phyloP scores from a whole-genome alignment of 495 filamentous ascomycete genomes.

The Penicillium chermesinum region DNA sequence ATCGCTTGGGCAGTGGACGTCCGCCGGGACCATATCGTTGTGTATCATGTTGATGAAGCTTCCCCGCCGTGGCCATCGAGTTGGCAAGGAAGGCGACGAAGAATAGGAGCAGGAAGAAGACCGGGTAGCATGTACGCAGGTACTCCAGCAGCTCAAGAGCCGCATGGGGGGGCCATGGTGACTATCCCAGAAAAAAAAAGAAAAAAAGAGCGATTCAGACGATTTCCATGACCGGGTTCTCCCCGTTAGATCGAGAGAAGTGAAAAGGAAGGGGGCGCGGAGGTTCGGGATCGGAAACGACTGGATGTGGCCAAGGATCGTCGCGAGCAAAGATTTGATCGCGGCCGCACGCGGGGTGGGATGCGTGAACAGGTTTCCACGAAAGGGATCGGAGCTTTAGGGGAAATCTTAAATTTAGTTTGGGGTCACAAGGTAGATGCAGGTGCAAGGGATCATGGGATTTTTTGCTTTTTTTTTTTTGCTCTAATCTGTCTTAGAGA shows the following conservation, averaged over 20 bases:
- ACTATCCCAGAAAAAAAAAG: slow-evolving; percentile 13
- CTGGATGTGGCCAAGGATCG: slow-evolving; percentile 24
- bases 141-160: slow-evolving; percentile 43
- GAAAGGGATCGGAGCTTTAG: slow-evolving; percentile 17
- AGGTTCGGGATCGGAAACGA: slow-evolving; percentile 19
- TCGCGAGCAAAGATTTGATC: slow-evolving; percentile 25
- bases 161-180: slow-evolving; percentile 36
- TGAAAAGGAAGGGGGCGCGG: slow-evolving; percentile 7
- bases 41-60: slow-evolving; percentile 32
- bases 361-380: slow-evolving; percentile 13
- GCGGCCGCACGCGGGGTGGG: slow-evolving; percentile 16
- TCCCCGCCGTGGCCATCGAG: slow-evolving; percentile 52
- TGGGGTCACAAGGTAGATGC: neutral
- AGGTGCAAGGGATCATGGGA: neutral
- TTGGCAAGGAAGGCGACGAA: slow-evolving; percentile 57
- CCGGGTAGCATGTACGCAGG: slow-evolving; percentile 59
- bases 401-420: slow-evolving; percentile 5
- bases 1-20: slow-evolving; percentile 65
- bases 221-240: slow-evolving; percentile 38
- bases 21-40: slow-evolving; percentile 64
- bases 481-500: no score
- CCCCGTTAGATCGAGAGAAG: slow-evolving; percentile 4
- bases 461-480: neutral
- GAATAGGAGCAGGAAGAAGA: slow-evolving; percentile 64
- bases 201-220: slow-evolving; percentile 19